phyloP scores from a whole-genome alignment of 768 basidiomycete genomes.

The Pleurotus djamor region DNA sequence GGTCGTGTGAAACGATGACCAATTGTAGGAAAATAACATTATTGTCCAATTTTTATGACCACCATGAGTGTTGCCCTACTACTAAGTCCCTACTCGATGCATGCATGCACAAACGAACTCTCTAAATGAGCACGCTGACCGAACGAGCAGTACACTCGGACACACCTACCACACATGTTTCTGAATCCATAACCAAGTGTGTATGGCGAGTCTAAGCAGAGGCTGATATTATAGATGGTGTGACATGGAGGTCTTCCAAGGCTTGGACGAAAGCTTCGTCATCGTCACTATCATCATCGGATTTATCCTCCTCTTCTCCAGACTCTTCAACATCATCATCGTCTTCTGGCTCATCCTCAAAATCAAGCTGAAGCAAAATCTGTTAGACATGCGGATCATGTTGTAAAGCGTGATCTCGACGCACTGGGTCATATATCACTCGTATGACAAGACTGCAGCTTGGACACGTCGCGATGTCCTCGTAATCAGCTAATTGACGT shows the following conservation, averaged over 20 bases:
- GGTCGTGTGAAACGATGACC: too few relatives aligned
- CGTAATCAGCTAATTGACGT: conserved; percentile 80
- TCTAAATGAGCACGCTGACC: too few relatives aligned
- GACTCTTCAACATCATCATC: conserved; percentile 50
- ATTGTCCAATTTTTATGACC: too few relatives aligned
- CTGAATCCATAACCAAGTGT: too few relatives aligned
- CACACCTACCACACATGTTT: too few relatives aligned
- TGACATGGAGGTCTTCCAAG: conserved; percentile 5
- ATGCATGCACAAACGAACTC: too few relatives aligned
- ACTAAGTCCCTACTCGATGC: too few relatives aligned
- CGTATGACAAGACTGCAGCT: conserved; percentile 93
- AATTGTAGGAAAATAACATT: too few relatives aligned
- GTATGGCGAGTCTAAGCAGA: conserved; percentile 38
- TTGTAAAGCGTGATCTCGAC: conserved; percentile 24
- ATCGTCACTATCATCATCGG: conserved; percentile 44
- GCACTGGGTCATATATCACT: conserved; percentile 92
- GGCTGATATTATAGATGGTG: conserved; percentile 60
- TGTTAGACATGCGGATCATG: background rate
- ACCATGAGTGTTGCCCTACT: too few relatives aligned
- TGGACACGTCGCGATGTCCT: conserved; percentile 95
- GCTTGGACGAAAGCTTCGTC: conserved; percentile 53
- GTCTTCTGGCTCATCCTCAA: conserved; percentile 1
- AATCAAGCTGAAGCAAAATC: background rate
- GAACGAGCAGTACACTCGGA: too few relatives aligned
- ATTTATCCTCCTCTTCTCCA: conserved; percentile 19